phyloP scores from a whole-genome alignment of 1,284 basidiomycete genomes.

The Apiotrichum gamsii region DNA sequence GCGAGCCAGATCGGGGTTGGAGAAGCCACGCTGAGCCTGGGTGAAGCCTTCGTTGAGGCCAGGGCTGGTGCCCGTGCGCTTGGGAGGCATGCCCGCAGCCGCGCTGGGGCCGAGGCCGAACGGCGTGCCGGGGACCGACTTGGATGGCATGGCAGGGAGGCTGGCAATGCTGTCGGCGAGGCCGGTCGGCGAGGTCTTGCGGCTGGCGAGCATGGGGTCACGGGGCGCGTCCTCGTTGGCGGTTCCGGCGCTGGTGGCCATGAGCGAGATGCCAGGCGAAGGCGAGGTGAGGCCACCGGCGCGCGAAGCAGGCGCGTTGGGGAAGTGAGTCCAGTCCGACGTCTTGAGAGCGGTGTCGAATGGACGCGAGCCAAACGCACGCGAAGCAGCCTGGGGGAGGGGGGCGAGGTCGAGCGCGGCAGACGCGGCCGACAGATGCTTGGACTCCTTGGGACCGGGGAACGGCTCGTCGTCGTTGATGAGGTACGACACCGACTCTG shows the following conservation, averaged over 20 bases:
- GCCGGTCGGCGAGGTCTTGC: constrained; percentile 37
- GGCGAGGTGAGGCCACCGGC: constrained; percentile 43
- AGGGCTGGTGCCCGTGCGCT: constrained; percentile 33
- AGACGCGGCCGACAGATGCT: constrained; percentile 76
- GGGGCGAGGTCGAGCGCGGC: constrained; percentile 89
- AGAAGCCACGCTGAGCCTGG: constrained; percentile 44
- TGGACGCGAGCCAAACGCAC: constrained; percentile 56
- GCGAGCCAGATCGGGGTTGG: constrained; percentile 48
- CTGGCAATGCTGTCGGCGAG: constrained; percentile 46
- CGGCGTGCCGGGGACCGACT: constrained; percentile 45
- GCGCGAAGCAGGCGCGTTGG: constrained; percentile 51
- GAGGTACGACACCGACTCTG: constrained; percentile 84
- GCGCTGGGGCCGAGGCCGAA: constrained; percentile 32
- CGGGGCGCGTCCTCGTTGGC: constrained; percentile 40
- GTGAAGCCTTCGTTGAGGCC: constrained; percentile 32
- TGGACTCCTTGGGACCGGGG: constrained; percentile 49
- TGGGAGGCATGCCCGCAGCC: constrained; percentile 18
- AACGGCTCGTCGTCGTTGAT: constrained; percentile 90
- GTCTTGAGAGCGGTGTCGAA: constrained; percentile 58
- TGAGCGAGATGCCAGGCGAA: constrained; percentile 52
- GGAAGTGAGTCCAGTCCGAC: constrained; percentile 91
- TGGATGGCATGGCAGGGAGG: constrained; percentile 46
- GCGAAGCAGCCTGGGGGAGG: constrained; percentile 70
- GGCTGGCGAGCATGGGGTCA: constrained; percentile 13
- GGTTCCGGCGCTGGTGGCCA: constrained; percentile 14